Evolutionary conservation across 2,329 filamentous ascomycete species (phyloP), one percentile per base, ranked within the genome.

Genomic region (Phialemoniopsis sp.): DNA sequence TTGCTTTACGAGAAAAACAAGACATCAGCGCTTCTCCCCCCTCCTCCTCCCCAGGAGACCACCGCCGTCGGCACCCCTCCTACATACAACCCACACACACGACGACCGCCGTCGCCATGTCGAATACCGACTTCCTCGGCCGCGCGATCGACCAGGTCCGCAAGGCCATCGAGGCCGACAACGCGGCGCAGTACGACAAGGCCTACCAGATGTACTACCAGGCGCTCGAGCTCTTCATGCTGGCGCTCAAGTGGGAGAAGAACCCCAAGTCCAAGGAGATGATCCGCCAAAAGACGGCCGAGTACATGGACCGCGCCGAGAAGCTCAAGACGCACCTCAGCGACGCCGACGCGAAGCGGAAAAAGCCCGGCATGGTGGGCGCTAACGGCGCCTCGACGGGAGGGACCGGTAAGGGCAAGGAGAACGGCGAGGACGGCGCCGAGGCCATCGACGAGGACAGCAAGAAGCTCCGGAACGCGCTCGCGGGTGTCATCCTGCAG

Each of bases 191-290:
- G 61, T 98, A 98, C 68, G 89, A 96, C 56, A 91, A 94, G 65
- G 93, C 93, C 41, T 97, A 97, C 64, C 87, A 95, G 60, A 77
- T 86, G 47, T 98, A 98, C 78, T 96, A 95, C 72, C 84, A 89
- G 52, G 85, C 91, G 37, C 86, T 98, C 53, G 91, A 98, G 68
- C 81, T 97, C 42, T 98, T 97, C 74, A 95, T 98, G 87, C 86
- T 97, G 45, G 93, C 93, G 28, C 77, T 98, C 44, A 98, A 98
- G 74, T 98, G 91, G 91, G 93, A 98, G 72, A 98, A 97, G 78
- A 97, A 96, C 69, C 82, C 87, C 47, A 91, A 90, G 54, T 90
- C 89, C 48, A 97, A 97, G 73, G 89, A 94, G 60, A 95, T 95
- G 79, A 96, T 98, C 64, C 85, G 93, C 52, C 82, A 87, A 53